phyloP scores from a whole-genome alignment of 352 stramenopile genomes.

The Pilasporangium apinafurcum region DNA sequence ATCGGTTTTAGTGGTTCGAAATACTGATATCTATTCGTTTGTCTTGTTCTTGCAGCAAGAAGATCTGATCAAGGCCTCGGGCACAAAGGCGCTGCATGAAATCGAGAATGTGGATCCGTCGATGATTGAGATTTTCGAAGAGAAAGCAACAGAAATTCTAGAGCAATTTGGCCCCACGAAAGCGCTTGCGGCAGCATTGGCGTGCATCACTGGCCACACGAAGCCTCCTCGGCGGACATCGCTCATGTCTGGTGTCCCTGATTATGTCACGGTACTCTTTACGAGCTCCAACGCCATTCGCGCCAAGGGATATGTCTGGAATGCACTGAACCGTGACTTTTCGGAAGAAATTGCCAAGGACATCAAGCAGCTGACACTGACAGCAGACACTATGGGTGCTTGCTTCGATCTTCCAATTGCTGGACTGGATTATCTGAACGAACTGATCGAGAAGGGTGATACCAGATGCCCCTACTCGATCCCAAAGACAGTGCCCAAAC shows the following conservation, averaged over 20 bases:
- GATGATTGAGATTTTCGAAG: constrained; percentile 76
- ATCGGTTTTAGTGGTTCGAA: too few relatives aligned
- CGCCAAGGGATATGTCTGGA: constrained; percentile 91
- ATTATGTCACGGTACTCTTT: constrained; percentile 88
- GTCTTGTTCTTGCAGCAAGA: constrained; percentile 36
- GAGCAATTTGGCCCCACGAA: constrained; percentile 52
- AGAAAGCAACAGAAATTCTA: constrained; percentile 61
- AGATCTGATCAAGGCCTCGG: constrained; percentile 87
- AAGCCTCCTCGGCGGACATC: constrained; percentile 68
- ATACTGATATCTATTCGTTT: neutral
- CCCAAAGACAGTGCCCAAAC: constrained; percentile 65
- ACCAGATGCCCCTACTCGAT: constrained; percentile 72
- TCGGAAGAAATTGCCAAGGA: constrained; percentile 61
- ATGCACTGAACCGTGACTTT: constrained; percentile 85
- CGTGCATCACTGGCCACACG: constrained; percentile 89
- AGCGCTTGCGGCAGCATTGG: constrained; percentile 74
- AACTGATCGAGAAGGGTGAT: constrained; percentile 65
- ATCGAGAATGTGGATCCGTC: constrained; percentile 72
- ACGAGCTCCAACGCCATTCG: constrained; percentile 77
- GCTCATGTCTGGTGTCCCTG: constrained; percentile 86
- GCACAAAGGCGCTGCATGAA: constrained; percentile 72
- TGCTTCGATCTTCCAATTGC: constrained; percentile 88
- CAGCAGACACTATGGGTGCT: constrained; percentile 80
- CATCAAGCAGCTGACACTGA: constrained; percentile 89
- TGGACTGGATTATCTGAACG: constrained; percentile 54